Evolutionary conservation across 169 alveolate species (phyloP), one percentile per base, ranked within the genome.

Genomic region (Plasmodium billcollinsi): DNA sequence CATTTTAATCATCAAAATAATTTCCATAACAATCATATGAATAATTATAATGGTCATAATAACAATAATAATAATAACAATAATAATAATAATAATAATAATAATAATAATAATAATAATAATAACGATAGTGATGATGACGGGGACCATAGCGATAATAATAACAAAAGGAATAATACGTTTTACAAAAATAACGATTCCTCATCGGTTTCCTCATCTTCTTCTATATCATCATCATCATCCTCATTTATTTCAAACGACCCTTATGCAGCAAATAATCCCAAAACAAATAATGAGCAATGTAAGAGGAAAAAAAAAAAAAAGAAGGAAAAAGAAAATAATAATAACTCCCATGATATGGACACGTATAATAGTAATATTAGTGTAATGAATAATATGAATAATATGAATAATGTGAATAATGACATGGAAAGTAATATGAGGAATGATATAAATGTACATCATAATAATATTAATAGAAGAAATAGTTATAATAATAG

Each of bases 161-260:
- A 69, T 20, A 54, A 73, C 26, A n/a, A 67, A 4, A 33, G 3
- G 8, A 43, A 39, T n/a, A 29, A 71, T n/a, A 50, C 0, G 20
- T 49, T 52, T 20, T 71, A 49, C 21, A 71, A 71, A 24, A 71
- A 47, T 52, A 56, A 24, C 47, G 21, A 26, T 29, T 5, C 52
- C 3, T 47, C 54, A 2, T 71, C 80, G 0, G 18, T 50, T 50
- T 49, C 56, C 11, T 14, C 86, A 7, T 66, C 80, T 8, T 47
- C 80, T 18, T 49, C 65, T 49, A 5, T 71, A 4, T 54, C 69
- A 18, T 52, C 89, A 18, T 52, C 89, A 15, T 49, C 62, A 1
- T 71, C 80, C 49, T 71, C 80, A 11, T 18, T 71, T 24, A 3
- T 52, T 21, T 71, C 80, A 50, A 49, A 62, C 11, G 58, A 11